Evolutionary conservation across 192 early-diverging fungal species (phyloP), one percentile per base, ranked within the genome.

Genomic region (Neocallimastix lanati): DNA sequence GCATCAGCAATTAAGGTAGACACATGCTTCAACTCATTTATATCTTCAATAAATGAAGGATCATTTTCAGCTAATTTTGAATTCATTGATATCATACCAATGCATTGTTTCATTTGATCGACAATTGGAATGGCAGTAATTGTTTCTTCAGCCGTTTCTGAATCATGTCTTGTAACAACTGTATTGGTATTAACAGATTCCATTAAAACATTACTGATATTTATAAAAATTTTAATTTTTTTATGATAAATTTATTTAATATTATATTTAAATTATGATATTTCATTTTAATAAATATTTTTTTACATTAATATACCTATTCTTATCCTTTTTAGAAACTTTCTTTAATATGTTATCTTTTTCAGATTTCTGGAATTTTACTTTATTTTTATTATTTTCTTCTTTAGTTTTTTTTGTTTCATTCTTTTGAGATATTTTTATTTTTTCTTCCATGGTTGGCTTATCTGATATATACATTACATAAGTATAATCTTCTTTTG

Each of bases 11-110:
- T 67, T 25, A 86, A 78, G 0, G 67, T 25, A 16, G 50, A 76
- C 15, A 85, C 80, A 36, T 78, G 77, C 78, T 76, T 78, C 14
- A 85, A 38, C 76, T 88, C 85, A 29, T 82, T 81, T 33, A 88
- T 50, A 78, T 86, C 85, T 28, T 86, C 84, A n/a, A 67, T 67
- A 21, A 67, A 67, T 0, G 21, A 25, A 25, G 50, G 50, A 67
- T 67, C 50, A 28, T 80, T 38, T 28, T 30, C 28, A 2, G 28
- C 77, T 9, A 29, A 30, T 67, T 77, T 38, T 7, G 80, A n/a
- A 38, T 79, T 28, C 79, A 37, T 29, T 50, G 30, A 86, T 58
- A 88, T 79, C 15, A 88, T 83, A n/a, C 83, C 83, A 35, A 83
- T 78, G 16, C 79, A 58, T 15, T 81, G 79, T 18, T 81, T 80